Base-by-base conservation (phyloP, 495 filamentous ascomycete genomes). In the Sordaria brevicollis region DNA sequence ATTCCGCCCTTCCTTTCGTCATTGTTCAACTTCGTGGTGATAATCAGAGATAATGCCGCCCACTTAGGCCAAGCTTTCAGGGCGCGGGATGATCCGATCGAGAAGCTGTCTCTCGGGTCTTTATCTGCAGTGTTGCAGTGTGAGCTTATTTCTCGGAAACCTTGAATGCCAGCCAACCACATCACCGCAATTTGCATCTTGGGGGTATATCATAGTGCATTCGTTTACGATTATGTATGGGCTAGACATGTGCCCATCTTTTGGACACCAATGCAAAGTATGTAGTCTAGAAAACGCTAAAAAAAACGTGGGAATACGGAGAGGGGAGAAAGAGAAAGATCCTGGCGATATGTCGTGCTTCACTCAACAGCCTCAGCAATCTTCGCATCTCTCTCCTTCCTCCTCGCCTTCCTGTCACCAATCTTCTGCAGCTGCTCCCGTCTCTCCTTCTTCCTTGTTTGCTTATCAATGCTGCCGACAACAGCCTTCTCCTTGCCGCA, bases 401-500 rank as follows among this genome's bases (percentile, higher is more conserved):
- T 73, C 67, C 76, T 71, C 21, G 75, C 67, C 69, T 78, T 77
- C 71, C 72, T 73, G 35, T 41, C 67, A 5, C 67, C 69, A 34
- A 38, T 41, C 43, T 76, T 72, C 72, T 80, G 66, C 38, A 84
- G 74, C 75, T 78, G 68, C 71, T 83, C 79, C 31, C 82, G 79
- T 74, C 84, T 80, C 74, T 82, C 80, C 67, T 81, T 75, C 74
- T 82, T 83, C 69, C 85, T 77, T 9, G 79, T 80, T 68, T 80
- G 83, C 78, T 82, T 86, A 54, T 83, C 87, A 35, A 88, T 80
- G 67, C 80, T 85, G 35, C 82, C 85, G 34, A 84, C 80, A 17
- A 82, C 82, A 34, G 81, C 80, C 13, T 76, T 78, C 68, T 81
- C 79, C 34, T 73, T 75, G 19, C 79, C 81, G 9, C 88, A 82